Conservation (phyloP, 495 filamentous ascomycete genomes). For the Cudoniella acicularis region DNA sequence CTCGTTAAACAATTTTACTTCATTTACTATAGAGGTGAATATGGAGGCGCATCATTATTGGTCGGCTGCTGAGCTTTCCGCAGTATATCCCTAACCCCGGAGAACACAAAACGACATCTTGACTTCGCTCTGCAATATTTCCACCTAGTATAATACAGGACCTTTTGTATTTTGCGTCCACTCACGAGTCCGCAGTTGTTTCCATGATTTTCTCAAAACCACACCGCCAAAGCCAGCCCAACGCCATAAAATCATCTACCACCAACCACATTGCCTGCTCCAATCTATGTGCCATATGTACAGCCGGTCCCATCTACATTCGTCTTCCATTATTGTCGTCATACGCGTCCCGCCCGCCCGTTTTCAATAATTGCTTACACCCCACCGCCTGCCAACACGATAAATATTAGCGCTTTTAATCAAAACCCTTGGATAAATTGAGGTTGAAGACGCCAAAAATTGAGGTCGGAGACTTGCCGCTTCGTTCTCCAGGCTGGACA, state of each 20-base stretch:
- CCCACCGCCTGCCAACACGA: neutral
- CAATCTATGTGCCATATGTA: neutral
- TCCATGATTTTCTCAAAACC: neutral
- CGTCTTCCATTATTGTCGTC: neutral
- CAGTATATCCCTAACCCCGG: no score
- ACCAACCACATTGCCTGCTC: neutral
- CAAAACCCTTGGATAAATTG: neutral
- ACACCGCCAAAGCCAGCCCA: neutral
- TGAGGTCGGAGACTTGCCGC: conserved; percentile 13
- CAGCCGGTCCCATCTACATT: neutral
- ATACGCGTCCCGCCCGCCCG: no score
- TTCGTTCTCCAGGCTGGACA: conserved; percentile 21
- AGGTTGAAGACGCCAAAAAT: neutral
- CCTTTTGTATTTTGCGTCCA: no score
- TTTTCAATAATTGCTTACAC: neutral
- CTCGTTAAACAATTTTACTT: no score
- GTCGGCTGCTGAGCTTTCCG: no score
- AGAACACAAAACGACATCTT: no score
- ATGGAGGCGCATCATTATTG: no score
- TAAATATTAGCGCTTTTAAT: no score
- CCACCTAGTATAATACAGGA: no score
- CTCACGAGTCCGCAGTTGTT: no score
- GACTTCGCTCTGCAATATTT: no score
- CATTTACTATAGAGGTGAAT: no score
- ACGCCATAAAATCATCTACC: neutral